Conservation (phyloP, 441 rosid genomes). For the Aleurites moluccanus region DNA sequence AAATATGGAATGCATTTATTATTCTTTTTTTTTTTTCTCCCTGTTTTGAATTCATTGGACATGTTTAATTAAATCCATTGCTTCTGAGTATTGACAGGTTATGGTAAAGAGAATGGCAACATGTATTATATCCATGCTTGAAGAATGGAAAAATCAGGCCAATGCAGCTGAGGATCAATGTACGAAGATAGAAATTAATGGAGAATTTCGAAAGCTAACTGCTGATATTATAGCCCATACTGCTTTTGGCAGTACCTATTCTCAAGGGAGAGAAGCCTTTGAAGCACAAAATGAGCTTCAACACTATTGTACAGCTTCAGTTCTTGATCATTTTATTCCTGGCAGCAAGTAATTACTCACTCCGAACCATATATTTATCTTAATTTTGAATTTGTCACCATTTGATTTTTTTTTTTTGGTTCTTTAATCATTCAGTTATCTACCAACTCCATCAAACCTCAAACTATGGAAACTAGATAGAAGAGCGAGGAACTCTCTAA, state of each 20-base stretch:
- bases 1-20: no score
- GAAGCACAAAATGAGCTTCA: constrained; percentile 37
- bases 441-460: constrained; percentile 45
- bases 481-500: constrained; percentile 33
- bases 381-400: background rate
- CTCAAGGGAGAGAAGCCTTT: constrained; percentile 32
- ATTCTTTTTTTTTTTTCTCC: rapidly evolving
- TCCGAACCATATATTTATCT: background rate
- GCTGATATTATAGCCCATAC: constrained; percentile 47
- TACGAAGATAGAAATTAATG: constrained; percentile 22
- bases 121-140: constrained; percentile 33
- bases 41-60: constrained; percentile 14
- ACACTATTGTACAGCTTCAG: constrained; percentile 22
- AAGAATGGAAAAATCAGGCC: constrained; percentile 36
- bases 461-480: constrained; percentile 49
- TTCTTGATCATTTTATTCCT: constrained; percentile 34
- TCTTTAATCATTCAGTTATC: constrained; percentile 33
- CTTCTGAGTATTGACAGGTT: constrained; percentile 29
- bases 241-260: constrained; percentile 53
- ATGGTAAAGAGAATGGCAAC: constrained; percentile 35
- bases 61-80: constrained; percentile 29
- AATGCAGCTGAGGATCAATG: constrained; percentile 6
- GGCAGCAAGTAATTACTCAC: constrained; percentile 43
- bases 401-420: background rate
- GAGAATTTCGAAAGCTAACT: constrained; percentile 34